Evolutionary conservation across 345 rosid genomes (phyloP).

Genomic region (Salix dunnii): DNA sequence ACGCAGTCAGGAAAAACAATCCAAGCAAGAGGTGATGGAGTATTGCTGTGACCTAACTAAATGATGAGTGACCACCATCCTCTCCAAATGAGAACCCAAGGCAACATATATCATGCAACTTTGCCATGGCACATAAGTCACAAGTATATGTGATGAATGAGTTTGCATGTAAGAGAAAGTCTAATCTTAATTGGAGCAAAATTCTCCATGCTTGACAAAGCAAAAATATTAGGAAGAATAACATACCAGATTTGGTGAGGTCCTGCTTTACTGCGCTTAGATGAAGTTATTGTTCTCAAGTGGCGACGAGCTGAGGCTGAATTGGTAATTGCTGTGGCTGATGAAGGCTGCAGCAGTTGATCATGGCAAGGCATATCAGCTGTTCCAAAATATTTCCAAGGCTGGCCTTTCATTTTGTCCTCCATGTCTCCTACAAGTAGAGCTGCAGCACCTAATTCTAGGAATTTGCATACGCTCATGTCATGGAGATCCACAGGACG

Average conservation of each 20-base stretch:
- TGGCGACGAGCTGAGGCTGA: conserved; percentile 73
- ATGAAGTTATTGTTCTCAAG: conserved; percentile 82
- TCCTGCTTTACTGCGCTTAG: conserved; percentile 78
- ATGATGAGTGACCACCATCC: neutral
- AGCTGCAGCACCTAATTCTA: conserved; percentile 96
- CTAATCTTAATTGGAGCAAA: neutral
- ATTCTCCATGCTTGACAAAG: conserved; percentile 12
- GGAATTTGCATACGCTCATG: conserved; percentile 62
- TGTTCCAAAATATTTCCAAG: conserved; percentile 89
- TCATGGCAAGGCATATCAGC: conserved; percentile 91
- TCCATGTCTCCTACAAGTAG: conserved; percentile 92
- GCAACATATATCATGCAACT: neutral
- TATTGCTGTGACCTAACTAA: neutral
- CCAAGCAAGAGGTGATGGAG: neutral
- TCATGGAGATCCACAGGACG: conserved; percentile 59
- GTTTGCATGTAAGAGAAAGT: neutral
- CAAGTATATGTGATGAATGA: neutral
- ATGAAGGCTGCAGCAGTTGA: conserved; percentile 89
- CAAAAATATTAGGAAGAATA: conserved; percentile 21
- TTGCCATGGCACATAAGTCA: neutral
- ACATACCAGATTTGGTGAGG: conserved; percentile 80
- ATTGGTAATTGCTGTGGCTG: conserved; percentile 65
- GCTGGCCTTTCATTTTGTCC: conserved; percentile 86
- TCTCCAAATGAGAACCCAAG: neutral
- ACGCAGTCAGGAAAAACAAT: neutral